phyloP scores from a whole-genome alignment of 2,329 filamentous ascomycete genomes.

The Phialophora verrucosa region DNA sequence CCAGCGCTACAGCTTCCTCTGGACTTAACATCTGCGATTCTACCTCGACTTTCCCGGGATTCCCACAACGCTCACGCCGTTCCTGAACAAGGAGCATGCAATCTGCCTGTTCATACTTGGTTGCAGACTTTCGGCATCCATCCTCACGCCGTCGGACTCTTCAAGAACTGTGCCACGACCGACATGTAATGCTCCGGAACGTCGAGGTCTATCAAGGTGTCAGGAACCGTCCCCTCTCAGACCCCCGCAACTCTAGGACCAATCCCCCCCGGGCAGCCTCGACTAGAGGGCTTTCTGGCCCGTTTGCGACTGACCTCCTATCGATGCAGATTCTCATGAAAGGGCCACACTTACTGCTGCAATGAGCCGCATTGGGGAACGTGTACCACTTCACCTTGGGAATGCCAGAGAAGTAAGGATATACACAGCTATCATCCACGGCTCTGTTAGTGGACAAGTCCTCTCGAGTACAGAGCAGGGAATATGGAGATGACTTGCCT shows the following conservation, averaged over 20 bases:
- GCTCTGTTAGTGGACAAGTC: neutral
- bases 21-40: neutral
- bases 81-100: neutral
- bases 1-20: neutral
- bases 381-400: conserved; percentile 50
- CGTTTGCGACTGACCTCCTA: neutral
- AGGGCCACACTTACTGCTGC: conserved; percentile 35
- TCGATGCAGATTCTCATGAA: neutral
- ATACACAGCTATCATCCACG: conserved; percentile 22
- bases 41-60: neutral
- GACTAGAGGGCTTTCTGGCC: neutral
- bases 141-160: neutral
- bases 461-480: neutral
- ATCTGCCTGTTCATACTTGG: neutral
- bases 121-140: neutral
- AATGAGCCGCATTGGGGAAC: conserved; percentile 40
- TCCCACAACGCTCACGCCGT: neutral
- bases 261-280: neutral
- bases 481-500: conserved; percentile 16
- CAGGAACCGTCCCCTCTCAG: neutral
- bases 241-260: neutral
- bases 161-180: conserved; percentile 46
- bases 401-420: conserved; percentile 41
- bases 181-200: conserved; percentile 47
- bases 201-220: conserved; percentile 42